These are phyloP conservation scores for Podila horticola DNA, from an alignment of 192 early-diverging fungal species.

Conservation along the genomic window DNA sequence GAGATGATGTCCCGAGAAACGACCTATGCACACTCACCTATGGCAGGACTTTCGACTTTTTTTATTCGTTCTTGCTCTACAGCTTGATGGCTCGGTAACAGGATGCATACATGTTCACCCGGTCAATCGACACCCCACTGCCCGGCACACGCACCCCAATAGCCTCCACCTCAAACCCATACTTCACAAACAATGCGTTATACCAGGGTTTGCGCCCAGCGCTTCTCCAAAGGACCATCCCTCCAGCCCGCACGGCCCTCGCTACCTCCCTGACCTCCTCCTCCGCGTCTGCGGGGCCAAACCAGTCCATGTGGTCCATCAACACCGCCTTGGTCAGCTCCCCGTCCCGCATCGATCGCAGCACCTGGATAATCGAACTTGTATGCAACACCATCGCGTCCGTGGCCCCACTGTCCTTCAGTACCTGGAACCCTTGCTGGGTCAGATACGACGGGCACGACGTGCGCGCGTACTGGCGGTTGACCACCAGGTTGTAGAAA, in stretches of 20 bases:
- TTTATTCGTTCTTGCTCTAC: constrained; percentile 9
- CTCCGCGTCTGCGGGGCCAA: constrained; percentile 71
- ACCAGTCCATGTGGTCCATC: constrained; percentile 96
- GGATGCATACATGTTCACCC: constrained; percentile 91
- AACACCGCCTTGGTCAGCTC: constrained; percentile 80
- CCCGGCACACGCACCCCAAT: constrained; percentile 75
- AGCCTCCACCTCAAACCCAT: constrained; percentile 77
- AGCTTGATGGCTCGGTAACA: constrained; percentile 65
- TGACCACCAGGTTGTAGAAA: constrained; percentile 84
- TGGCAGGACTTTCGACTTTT: too few relatives aligned
- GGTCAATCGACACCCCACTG: constrained; percentile 71
- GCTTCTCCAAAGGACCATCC: constrained; percentile 82
- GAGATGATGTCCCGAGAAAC: too few relatives aligned
- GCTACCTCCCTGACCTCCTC: constrained; percentile 75
- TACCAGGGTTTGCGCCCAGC: constrained; percentile 88
- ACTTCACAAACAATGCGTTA: constrained; percentile 73
- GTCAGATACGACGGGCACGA: constrained; percentile 84
- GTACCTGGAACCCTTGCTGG: constrained; percentile 68
- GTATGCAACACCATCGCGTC: constrained; percentile 84
- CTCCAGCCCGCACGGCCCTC: constrained; percentile 65
- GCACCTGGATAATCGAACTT: constrained; percentile 74
- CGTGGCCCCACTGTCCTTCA: constrained; percentile 60
- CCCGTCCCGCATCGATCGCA: constrained; percentile 64
- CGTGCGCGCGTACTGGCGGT: constrained; percentile 70
- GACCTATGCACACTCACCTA: too few relatives aligned